Percentiles rank a stretch among this genome's conserved stretches.
Conservation (phyloP, 164 flowering plant species). For the Aristolochia californica region DNA sequence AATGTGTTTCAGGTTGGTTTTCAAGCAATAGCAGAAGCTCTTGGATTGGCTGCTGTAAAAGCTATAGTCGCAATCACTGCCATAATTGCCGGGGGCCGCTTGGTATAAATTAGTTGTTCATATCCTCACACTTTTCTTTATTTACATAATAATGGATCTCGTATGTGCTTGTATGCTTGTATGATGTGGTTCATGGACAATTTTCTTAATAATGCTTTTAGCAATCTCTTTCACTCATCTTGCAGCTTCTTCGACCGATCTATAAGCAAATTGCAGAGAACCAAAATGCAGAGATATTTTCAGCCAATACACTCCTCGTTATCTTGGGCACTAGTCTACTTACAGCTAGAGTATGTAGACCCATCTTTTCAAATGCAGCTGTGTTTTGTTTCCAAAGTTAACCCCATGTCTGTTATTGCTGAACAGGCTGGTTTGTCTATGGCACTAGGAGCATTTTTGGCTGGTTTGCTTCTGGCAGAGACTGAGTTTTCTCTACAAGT, state of each 20-base stretch:
- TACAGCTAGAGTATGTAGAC: slow-evolving; percentile 79
- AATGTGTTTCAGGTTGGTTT: slow-evolving; percentile 73
- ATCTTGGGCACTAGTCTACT: slow-evolving; percentile 96
- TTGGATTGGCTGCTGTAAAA: slow-evolving; percentile 96
- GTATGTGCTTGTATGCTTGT: too few relatives aligned
- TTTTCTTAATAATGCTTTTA: too few relatives aligned
- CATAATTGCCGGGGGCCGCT: slow-evolving; percentile 97
- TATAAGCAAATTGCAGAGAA: slow-evolving; percentile 98
- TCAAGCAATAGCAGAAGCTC: slow-evolving; percentile 99
- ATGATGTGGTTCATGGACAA: too few relatives aligned
- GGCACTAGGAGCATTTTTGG: slow-evolving; percentile 99
- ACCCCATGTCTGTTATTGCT: slow-evolving; percentile 6
- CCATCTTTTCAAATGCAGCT: slow-evolving; percentile 5
- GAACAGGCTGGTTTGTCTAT: slow-evolving; percentile 97
- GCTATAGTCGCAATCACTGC: slow-evolving; percentile 92
- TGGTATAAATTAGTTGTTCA: slow-evolving; percentile 33
- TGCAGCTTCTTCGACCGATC: slow-evolving; percentile 95
- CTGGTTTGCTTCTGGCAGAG: slow-evolving; percentile 99
- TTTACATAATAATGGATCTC: too few relatives aligned
- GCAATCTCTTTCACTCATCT: slow-evolving; percentile 2
- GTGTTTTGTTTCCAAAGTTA: slow-evolving; percentile 1
- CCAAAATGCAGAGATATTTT: slow-evolving; percentile 98
- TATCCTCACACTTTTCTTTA: too few relatives aligned
- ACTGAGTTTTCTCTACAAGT: slow-evolving; percentile 98
- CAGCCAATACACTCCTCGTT: slow-evolving; percentile 94